phyloP scores from a whole-genome alignment of 352 stramenopile species.

The Peronosclerospora sorghi region DNA sequence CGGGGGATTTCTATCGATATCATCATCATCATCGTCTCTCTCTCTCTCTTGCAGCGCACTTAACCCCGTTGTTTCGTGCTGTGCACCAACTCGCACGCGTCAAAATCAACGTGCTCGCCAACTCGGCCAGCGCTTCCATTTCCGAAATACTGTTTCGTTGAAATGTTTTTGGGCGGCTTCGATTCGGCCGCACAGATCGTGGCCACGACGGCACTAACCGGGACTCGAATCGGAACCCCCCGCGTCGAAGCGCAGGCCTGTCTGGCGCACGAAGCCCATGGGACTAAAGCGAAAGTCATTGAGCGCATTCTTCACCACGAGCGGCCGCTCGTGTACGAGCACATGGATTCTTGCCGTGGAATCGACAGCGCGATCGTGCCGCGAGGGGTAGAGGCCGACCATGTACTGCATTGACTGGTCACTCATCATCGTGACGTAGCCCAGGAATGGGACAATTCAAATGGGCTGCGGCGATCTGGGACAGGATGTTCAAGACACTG shows the following conservation, averaged over 20 bases:
- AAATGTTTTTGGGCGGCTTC: constrained; percentile 47
- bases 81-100: constrained; percentile 11
- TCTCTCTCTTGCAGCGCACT: too few relatives aligned
- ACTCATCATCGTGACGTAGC: constrained; percentile 52
- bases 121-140: constrained; percentile 49
- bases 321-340: constrained; percentile 33
- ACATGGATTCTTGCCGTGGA: constrained; percentile 46
- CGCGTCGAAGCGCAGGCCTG: constrained; percentile 53
- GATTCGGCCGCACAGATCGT: constrained; percentile 45
- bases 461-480: constrained; percentile 31
- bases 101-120: constrained; percentile 33
- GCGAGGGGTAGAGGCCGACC: constrained; percentile 25
- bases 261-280: constrained; percentile 37
- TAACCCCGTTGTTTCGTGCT: too few relatives aligned
- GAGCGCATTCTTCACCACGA: constrained; percentile 47
- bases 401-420: constrained; percentile 39
- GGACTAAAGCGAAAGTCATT: constrained; percentile 57
- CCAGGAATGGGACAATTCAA: constrained; percentile 47
- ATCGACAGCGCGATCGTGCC: constrained; percentile 20
- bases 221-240: constrained; percentile 44
- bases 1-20: too few relatives aligned
- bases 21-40: too few relatives aligned
- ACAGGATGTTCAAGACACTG: constrained; percentile 39
- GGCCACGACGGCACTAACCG: constrained; percentile 38
- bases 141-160: constrained; percentile 61